A percentile compares a stretch with the other conserved stretches of the same genome.
These are phyloP conservation scores for Rhizopogon vesiculosus DNA, from an alignment of 768 basidiomycete genomes.

Conservation along the genomic window DNA sequence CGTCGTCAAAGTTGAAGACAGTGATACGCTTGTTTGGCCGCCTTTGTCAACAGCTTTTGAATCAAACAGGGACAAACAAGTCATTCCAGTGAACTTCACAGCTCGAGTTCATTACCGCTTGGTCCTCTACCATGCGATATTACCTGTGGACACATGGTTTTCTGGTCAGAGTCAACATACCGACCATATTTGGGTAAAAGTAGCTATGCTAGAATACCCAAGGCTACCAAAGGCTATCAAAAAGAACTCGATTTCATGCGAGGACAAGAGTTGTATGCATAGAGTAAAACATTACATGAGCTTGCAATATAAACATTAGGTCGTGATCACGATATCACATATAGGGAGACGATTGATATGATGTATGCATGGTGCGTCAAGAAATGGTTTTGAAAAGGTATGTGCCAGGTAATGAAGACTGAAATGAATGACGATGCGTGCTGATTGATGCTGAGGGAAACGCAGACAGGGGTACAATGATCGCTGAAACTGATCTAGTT, in stretches of 20 bases:
- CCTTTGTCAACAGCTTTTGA: constrained; percentile 21
- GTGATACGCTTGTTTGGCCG: constrained; percentile 17
- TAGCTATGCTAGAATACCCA: background rate
- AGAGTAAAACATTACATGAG: constrained; percentile 2
- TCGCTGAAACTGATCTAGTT: constrained; percentile 12
- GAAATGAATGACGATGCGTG: constrained; percentile 5
- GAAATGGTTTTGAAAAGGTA: constrained; percentile 18
- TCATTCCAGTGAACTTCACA: background rate
- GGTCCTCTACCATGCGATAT: no score
- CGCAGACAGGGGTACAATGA: constrained; percentile 1
- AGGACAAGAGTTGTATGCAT: constrained; percentile 10
- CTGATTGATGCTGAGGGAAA: constrained; percentile 3
- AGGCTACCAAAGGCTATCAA: background rate
- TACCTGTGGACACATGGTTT: no score
- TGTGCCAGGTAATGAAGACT: constrained; percentile 14
- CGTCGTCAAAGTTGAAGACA: background rate
- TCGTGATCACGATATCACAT: background rate
- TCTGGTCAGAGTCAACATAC: no score
- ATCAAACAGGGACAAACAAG: constrained; percentile 23
- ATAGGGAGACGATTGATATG: constrained; percentile 6
- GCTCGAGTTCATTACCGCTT: no score
- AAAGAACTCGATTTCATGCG: background rate
- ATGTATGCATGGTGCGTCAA: constrained; percentile 15
- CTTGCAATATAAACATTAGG: constrained; percentile 1
- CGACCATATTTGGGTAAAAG: no score